Conservation (phyloP, 2,329 filamentous ascomycete genomes). For the Arthrobotrys iridis region DNA sequence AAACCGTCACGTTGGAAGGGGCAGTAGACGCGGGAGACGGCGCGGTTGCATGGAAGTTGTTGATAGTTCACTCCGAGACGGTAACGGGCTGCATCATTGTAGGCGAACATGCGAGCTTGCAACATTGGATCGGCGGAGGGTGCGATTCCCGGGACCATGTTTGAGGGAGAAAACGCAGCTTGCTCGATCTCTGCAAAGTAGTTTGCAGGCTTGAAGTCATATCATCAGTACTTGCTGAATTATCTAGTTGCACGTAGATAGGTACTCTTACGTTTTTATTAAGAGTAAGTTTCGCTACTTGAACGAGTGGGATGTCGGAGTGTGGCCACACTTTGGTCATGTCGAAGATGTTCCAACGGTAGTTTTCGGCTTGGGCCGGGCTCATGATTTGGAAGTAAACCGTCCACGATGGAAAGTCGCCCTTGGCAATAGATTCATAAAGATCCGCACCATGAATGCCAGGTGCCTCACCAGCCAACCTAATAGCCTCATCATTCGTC, state of each 20-base stretch:
- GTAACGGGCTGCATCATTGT: conserved; percentile 72
- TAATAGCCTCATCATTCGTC: conserved; percentile 65
- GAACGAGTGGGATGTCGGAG: conserved; percentile 69
- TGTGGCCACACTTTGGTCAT: conserved; percentile 77
- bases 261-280: conserved; percentile 68
- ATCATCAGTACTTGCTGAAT: not conserved
- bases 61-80: conserved; percentile 73
- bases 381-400: conserved; percentile 72
- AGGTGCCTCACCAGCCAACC: conserved; percentile 66
- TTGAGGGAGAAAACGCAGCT: conserved; percentile 72
- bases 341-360: conserved; percentile 74
- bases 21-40: conserved; percentile 57
- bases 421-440: conserved; percentile 71
- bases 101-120: conserved; percentile 71
- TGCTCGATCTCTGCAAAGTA: conserved; percentile 76
- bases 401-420: conserved; percentile 72
- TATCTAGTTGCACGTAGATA: not conserved
- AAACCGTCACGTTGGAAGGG: conserved; percentile 63
- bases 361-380: conserved; percentile 71
- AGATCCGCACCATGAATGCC: conserved; percentile 73
- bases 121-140: conserved; percentile 72
- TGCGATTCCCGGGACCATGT: conserved; percentile 72
- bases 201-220: conserved; percentile 51
- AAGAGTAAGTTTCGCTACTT: conserved; percentile 71
- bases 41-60: conserved; percentile 70